Base-by-base conservation (phyloP, 495 filamentous ascomycete genomes). In the Neurospora intermedia region DNA sequence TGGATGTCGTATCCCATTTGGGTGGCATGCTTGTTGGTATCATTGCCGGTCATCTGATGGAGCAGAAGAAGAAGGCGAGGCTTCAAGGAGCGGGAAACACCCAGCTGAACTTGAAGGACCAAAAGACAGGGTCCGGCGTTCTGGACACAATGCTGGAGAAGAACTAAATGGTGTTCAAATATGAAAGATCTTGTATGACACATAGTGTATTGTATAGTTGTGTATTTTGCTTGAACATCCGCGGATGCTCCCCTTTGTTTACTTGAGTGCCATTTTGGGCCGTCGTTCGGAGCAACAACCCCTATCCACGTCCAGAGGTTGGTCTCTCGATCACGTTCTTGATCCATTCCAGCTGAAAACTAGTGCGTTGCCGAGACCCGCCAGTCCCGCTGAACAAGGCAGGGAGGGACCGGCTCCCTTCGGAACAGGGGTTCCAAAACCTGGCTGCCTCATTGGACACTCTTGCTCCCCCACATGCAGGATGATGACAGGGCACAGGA, bases 1-100 rank as follows among this genome's bases (percentile, higher is more conserved):
- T 92, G 59, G 93, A 97, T 76, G 83, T 94, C 71, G 85, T 84
- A 66, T 90, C 91, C n/a, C 93, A 97, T 84, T 75, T 95, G 40
- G 89, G 88, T 35, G 93, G 93, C 2, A 87, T 90, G 74, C 76
- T 83, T 2, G 78, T 81, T 4, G 92, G 91, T 16, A 75, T 84
- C 3, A 54, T 76, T 11, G 82, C 81, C 8, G 85, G 76, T 0
- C 79, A 83, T 31, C 35, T 82, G 18, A 20, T 79, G 15, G 75
- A 83, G 77, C 76, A 70, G 73, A 77, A 70, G 70, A 73, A 62
- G 66, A 76, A 80, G 74, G 73, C 42, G 2, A 75, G 69, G 69
- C 43, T 66, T 27, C 18, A 40, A 39, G 54, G 38, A 40, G 70
- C 59, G 69, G 62, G 72, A 39, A 31, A 54, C 54, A 48, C 59